These are phyloP conservation scores for Boletus vermiculosoides DNA, from an alignment of 768 basidiomycete species.

Conservation along the genomic window DNA sequence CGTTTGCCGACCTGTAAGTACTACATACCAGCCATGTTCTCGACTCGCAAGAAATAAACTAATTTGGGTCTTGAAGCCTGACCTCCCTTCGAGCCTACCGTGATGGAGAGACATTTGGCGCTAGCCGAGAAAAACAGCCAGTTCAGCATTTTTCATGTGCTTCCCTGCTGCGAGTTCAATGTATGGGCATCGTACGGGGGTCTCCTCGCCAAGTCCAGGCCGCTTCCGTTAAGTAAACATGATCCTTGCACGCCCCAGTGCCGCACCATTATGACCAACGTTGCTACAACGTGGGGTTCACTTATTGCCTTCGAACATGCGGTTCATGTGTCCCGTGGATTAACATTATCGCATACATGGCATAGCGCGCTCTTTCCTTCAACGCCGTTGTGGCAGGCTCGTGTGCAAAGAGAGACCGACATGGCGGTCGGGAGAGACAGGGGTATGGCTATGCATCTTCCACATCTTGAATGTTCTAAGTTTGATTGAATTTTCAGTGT, in stretches of 20 bases:
- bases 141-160: background rate
- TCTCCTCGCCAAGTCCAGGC: background rate
- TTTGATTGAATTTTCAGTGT: background rate
- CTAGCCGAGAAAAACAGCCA: background rate
- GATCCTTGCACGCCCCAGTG: background rate
- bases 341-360: background rate
- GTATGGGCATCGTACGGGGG: background rate
- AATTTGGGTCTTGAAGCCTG: too few species aligned
- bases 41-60: too few species aligned
- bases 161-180: background rate
- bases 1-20: too few species aligned
- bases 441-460: background rate
- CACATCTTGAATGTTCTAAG: background rate
- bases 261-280: background rate
- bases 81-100: background rate
- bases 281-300: background rate
- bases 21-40: too few species aligned
- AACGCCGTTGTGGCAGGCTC: background rate
- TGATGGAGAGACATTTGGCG: background rate
- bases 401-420: background rate
- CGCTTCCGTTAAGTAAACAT: background rate
- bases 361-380: background rate
- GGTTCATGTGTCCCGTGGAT: background rate
- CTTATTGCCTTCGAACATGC: background rate
- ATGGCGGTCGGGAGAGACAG: background rate